These are phyloP conservation scores for Pyronema domesticum DNA, from an alignment of 495 filamentous ascomycete genomes.

Conservation along the genomic window DNA sequence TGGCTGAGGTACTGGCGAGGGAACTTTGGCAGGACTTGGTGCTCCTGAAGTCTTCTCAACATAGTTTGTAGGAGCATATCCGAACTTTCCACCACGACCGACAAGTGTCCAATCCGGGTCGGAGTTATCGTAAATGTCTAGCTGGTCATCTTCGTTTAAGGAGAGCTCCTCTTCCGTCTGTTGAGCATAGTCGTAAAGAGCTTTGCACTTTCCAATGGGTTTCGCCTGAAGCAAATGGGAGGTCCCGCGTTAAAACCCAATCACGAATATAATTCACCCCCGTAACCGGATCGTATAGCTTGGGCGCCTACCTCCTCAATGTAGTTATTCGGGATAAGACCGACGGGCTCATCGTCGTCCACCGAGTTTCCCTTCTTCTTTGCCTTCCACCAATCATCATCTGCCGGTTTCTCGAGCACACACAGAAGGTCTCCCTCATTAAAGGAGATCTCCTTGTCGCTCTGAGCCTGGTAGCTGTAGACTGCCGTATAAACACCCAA, in stretches of 20 bases:
- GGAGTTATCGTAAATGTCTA: slow-evolving; percentile 72
- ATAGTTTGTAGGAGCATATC: slow-evolving; percentile 95
- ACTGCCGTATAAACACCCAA: slow-evolving; percentile 78
- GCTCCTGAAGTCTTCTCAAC: slow-evolving; percentile 45
- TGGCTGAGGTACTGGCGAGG: slow-evolving; percentile 7
- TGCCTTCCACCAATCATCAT: slow-evolving; percentile 96
- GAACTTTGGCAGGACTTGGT: neutral
- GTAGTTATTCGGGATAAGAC: slow-evolving; percentile 89
- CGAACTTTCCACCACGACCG: slow-evolving; percentile 66
- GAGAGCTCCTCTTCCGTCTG: slow-evolving; percentile 98
- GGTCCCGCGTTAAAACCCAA: neutral
- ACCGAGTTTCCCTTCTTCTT: slow-evolving; percentile 88
- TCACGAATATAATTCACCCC: neutral
- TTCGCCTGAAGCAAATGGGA: slow-evolving; percentile 36
- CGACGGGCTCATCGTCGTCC: slow-evolving; percentile 87
- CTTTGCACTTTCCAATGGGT: slow-evolving; percentile 56
- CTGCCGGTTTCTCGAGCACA: slow-evolving; percentile 70
- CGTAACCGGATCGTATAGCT: too few species aligned
- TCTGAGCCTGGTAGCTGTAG: slow-evolving; percentile 87
- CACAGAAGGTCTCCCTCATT: slow-evolving; percentile 82
- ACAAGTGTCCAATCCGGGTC: slow-evolving; percentile 97
- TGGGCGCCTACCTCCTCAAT: slow-evolving; percentile 65
- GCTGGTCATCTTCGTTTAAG: slow-evolving; percentile 70
- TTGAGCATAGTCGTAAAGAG: slow-evolving; percentile 86
- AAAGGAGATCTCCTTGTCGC: slow-evolving; percentile 71